Evolutionary conservation across 306 rosid species (phyloP), one percentile per base, ranked within the genome.

Genomic region (Medicago ruthenica): DNA sequence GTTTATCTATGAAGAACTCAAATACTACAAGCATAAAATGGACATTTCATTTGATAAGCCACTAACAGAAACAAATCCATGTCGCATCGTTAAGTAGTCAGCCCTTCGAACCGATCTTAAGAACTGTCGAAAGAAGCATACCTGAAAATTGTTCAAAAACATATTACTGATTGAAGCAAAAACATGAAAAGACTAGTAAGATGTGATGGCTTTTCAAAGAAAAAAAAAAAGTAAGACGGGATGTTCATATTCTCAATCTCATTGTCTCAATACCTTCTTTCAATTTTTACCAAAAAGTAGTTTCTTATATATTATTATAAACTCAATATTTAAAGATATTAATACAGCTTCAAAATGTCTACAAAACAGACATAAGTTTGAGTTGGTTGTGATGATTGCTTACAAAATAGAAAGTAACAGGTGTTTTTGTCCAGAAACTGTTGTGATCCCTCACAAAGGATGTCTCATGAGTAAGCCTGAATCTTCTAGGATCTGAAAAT

Each of bases 381-480:
- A 59, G 47, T 41, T 64, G 68, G 12, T 54, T 24, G 55, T 15
- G 50, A 73, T 51, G 73, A 13, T n/a, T 73, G 75, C 95, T 87
- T 89, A 93, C 98, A 75, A 88, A n/a, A 75, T 93, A 90, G 79
- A 91, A 90, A 76, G 97, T 65, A 82, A 91, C 24, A 4, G 89
- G 86, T 1, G 90, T 89, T 85, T 93, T 89, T 18, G 93, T 90
- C 98, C 96, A 90, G 73, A 72, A 68, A 80, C 91, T 87, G 59
- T 70, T 86, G 76, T 90, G 98, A 47, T 87, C 97, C 73, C 85
- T 87, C 37, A 93, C 97, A 83, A 93, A 93, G 2, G 98, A 93
- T 70, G 93, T 90, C 85, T 93, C 97, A 3, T 93, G 98, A 76
- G 98, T 89, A 61, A 93, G 98, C 84, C 98, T 90, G 86, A 93